Conservation (phyloP, 2,329 filamentous ascomycete genomes). For the Lecanosticta acicola region DNA sequence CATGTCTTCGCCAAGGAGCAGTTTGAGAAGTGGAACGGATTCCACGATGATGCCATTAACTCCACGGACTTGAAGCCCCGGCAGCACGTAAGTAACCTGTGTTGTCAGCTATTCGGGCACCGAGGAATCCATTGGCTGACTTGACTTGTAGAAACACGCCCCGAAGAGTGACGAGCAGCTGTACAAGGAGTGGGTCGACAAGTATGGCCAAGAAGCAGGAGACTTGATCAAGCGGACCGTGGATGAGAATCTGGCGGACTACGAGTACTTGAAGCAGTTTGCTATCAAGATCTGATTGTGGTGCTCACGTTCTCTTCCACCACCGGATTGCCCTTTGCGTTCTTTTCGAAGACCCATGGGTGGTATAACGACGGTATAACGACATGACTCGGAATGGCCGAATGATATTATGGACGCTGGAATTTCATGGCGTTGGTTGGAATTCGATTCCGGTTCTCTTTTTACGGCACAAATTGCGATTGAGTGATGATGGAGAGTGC, state of each 20-base stretch:
- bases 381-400: no score
- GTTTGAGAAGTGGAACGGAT: constrained; percentile 96
- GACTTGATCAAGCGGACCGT: constrained; percentile 66
- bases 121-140: constrained; percentile 2
- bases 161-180: constrained; percentile 60
- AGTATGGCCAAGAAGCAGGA: constrained; percentile 66
- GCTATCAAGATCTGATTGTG: constrained; percentile 47
- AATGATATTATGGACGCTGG: no score
- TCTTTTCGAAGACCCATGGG: no score
- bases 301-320: neutral
- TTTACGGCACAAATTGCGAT: no score
- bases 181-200: constrained; percentile 65
- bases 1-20: constrained; percentile 62
- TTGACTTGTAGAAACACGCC: constrained; percentile 49
- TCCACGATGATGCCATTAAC: constrained; percentile 89
- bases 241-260: constrained; percentile 65
- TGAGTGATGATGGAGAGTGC: no score
- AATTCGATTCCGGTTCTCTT: no score
- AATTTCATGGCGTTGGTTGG: no score
- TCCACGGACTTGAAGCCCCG: constrained; percentile 71
- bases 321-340: no score
- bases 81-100: constrained; percentile 47
- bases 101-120: constrained; percentile 3
- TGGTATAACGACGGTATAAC: no score
- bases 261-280: constrained; percentile 78